Evolutionary conservation across 2,329 filamentous ascomycete species (phyloP).

Genomic region (Lasiodiplodia gonubiensis): DNA sequence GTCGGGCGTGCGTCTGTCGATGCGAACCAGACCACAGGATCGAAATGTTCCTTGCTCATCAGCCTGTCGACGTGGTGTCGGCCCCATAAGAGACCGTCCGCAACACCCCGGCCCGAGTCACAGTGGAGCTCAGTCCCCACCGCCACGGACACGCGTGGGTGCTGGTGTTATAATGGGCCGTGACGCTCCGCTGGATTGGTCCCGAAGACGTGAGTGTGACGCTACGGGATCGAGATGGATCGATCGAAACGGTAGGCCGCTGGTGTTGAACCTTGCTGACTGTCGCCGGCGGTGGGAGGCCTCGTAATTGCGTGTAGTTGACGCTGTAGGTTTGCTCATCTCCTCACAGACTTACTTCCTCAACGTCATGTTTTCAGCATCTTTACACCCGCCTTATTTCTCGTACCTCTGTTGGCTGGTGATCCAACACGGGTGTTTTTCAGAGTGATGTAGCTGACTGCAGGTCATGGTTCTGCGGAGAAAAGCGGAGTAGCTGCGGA

Average conservation of each 20-base stretch:
- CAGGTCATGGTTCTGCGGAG: neutral
- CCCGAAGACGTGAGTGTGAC: neutral
- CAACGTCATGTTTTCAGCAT: neutral
- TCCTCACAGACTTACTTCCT: neutral
- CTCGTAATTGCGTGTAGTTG: constrained; percentile 11
- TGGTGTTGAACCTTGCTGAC: constrained; percentile 25
- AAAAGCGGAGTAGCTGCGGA: neutral
- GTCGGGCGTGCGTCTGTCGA: constrained; percentile 21
- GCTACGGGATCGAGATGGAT: constrained; percentile 11
- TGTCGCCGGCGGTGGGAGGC: constrained; percentile 14
- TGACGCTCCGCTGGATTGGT: neutral
- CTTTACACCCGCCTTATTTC: neutral
- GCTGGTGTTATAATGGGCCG: constrained; percentile 15
- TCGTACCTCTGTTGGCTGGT: neutral
- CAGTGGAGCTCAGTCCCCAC: constrained; percentile 15
- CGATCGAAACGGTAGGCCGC: constrained; percentile 21
- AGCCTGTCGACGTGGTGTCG: neutral
- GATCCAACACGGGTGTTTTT: neutral
- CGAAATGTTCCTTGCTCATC: constrained; percentile 17
- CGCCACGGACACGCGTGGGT: neutral
- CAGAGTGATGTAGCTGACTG: constrained; percentile 9
- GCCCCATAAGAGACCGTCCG: constrained; percentile 24
- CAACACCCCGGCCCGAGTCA: neutral
- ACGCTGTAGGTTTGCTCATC: constrained; percentile 3
- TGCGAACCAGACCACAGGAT: constrained; percentile 7